These are phyloP conservation scores for Blastobotrys chiropterorum DNA, from an alignment of 805 yeast species.

Conservation along the genomic window DNA sequence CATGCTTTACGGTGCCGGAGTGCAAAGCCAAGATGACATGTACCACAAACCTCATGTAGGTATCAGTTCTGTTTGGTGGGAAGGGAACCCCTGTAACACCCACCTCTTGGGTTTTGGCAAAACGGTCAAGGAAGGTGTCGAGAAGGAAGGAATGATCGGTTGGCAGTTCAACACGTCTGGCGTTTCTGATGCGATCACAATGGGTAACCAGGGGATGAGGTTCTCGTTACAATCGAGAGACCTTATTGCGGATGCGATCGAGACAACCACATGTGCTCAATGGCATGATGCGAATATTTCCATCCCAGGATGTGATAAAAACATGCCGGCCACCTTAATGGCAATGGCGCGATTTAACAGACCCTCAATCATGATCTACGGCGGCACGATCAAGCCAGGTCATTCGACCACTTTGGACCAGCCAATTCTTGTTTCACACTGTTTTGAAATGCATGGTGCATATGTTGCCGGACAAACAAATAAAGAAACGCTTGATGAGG, in stretches of 20 bases:
- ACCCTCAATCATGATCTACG: slow-evolving; percentile 82
- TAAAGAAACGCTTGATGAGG: slow-evolving; percentile 70
- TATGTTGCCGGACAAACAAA: slow-evolving; percentile 65
- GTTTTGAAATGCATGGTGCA: slow-evolving; percentile 95
- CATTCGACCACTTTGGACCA: slow-evolving; percentile 43
- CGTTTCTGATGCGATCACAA: slow-evolving; percentile 94
- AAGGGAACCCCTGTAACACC: slow-evolving; percentile 97
- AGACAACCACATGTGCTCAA: slow-evolving; percentile 90
- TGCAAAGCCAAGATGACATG: slow-evolving; percentile 45
- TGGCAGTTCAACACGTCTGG: slow-evolving; percentile 97
- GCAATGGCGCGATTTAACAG: slow-evolving; percentile 88
- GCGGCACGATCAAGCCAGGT: slow-evolving; percentile 90
- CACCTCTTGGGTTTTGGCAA: slow-evolving; percentile 83
- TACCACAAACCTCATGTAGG: slow-evolving; percentile 86
- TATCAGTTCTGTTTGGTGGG: slow-evolving; percentile 97
- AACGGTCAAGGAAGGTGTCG: slow-evolving; percentile 68
- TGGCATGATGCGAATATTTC: slow-evolving; percentile 92
- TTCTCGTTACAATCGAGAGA: slow-evolving; percentile 92
- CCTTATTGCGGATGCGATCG: slow-evolving; percentile 93
- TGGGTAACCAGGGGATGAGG: slow-evolving; percentile 96
- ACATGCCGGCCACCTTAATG: slow-evolving; percentile 87
- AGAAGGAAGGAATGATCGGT: slow-evolving; percentile 81
- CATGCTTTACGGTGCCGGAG: slow-evolving; percentile 93
- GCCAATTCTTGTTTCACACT: slow-evolving; percentile 80
- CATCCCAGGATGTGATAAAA: slow-evolving; percentile 89